Percentiles rank a stretch among this genome's conserved stretches.
Conservation (phyloP, 2,329 filamentous ascomycete genomes). For the Ascochyta clinopodiicola region DNA sequence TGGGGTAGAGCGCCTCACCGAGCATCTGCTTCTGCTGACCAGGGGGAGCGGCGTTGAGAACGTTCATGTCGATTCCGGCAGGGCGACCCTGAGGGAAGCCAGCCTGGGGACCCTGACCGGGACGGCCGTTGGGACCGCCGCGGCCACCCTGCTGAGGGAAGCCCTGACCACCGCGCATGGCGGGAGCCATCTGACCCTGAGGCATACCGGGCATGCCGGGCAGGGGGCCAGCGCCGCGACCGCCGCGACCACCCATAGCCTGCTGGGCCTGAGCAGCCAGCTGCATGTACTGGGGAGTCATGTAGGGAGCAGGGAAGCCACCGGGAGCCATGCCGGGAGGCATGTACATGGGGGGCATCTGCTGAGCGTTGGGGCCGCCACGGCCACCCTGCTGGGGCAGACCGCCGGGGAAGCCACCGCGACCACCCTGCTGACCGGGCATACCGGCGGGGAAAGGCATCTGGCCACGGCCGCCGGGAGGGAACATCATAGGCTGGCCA, state of each 20-base stretch:
- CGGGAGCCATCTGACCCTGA: conserved; percentile 68
- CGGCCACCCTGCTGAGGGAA: conserved; percentile 50
- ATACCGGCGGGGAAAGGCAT: conserved; percentile 67
- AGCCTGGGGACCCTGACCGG: conserved; percentile 40
- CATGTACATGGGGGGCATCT: conserved; percentile 86
- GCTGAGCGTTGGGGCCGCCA: conserved; percentile 76
- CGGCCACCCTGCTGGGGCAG: conserved; percentile 87
- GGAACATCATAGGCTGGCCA: conserved; percentile 72
- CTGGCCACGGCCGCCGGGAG: conserved; percentile 64
- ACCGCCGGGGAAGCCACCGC: conserved; percentile 82
- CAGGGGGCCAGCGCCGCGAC: conserved; percentile 68
- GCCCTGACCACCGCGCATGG: conserved; percentile 51
- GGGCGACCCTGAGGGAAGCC: conserved; percentile 44
- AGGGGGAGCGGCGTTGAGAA: conserved; percentile 61
- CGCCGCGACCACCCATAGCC: conserved; percentile 59
- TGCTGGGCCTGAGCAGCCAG: conserved; percentile 76
- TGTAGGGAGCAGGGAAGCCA: conserved; percentile 74
- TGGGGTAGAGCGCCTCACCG: conserved; percentile 96
- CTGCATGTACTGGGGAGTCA: conserved; percentile 80
- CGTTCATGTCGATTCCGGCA: conserved; percentile 57
- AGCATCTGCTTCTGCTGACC: conserved; percentile 98
- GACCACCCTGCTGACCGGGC: conserved; percentile 77
- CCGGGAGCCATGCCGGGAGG: conserved; percentile 68
- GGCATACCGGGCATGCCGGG: conserved; percentile 70
- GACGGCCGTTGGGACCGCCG: conserved; percentile 40